Base-by-base conservation (phyloP, 345 rosid species). In the Passiflora organensis region DNA sequence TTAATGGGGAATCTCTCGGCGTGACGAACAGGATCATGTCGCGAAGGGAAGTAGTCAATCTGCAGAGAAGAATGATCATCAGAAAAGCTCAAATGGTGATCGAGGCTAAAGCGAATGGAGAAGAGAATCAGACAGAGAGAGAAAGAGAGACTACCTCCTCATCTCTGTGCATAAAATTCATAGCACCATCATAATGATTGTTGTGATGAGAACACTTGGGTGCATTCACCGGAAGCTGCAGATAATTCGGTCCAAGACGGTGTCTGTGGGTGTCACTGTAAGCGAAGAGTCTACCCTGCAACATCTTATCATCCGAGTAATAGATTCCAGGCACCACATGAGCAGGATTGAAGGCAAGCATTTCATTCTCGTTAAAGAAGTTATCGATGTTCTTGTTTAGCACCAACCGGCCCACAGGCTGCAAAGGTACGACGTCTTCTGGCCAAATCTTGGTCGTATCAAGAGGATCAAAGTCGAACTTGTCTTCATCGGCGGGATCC, bases 391-490 rank as follows among this genome's bases (percentile, higher is more conserved):
- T 68, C 51, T 37, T 68, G 67, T 68, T 61, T 62, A 68, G 43
- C 43, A 68, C 72, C 72, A 68, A 41, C 11, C 72, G 72, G 19
- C 72, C 72, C 4, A 68, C 72, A 2, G 72, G 72, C 22, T 55
- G 66, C 43, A 61, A 24, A 17, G 72, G 72, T 25, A 68, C 16
- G 39, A 61, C 49, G 41, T 68, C 72, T 37, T 68, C 72, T 48
- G 72, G 72, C 72, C 67, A 68, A 36, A 48, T 68, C 72, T 61
- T 68, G 57, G 72, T 68, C 21, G 55, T 63, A 55, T 61, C 72
- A 34, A 68, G 67, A 10, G 72, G 72, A 23, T 68, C 67, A 18
- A 68, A 68, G 45, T 61, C 72, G 38, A 55, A 61, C 51, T 24
- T 60, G 42, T 68, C 54, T 43, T 68, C 72, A 12, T 61, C 56